Evolutionary conservation across 1,284 basidiomycete species (phyloP).

Genomic region (Leccinum subspadiceum): DNA sequence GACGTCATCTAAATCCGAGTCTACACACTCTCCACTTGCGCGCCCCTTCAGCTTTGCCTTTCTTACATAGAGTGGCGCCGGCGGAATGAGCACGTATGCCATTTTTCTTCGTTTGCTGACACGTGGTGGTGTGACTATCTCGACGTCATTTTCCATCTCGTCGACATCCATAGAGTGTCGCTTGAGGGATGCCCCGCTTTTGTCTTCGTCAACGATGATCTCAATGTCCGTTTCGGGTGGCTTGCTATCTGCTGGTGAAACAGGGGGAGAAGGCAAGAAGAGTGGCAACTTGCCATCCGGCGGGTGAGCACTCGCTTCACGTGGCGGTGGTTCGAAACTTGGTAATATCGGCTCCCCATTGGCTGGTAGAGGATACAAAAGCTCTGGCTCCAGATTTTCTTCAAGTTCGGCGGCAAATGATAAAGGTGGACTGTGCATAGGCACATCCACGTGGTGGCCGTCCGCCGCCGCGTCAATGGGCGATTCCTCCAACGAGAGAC

Average conservation of each 20-base stretch:
- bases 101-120: conserved; percentile 27
- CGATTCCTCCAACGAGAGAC: conserved; percentile 25
- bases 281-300: conserved; percentile 25
- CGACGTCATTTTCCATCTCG: conserved; percentile 9
- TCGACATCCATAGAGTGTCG: conserved; percentile 19
- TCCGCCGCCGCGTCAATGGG: neutral
- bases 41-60: conserved; percentile 16
- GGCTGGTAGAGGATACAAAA: conserved; percentile 5
- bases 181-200: conserved; percentile 18
- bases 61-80: conserved; percentile 24
- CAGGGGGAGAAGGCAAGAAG: conserved; percentile 30
- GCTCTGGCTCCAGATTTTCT: conserved; percentile 14
- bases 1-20: conserved; percentile 14
- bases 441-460: conserved; percentile 18
- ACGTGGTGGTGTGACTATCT: conserved; percentile 3
- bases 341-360: conserved; percentile 4
- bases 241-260: conserved; percentile 21
- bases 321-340: conserved; percentile 9
- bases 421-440: conserved; percentile 21
- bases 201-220: conserved; percentile 8
- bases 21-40: conserved; percentile 5
- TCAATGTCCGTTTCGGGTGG: conserved; percentile 27
- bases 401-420: conserved; percentile 1
- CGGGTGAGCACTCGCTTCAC: conserved; percentile 14
- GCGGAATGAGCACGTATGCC: conserved; percentile 32